These are phyloP conservation scores for Pyronema omphalodes DNA, from an alignment of 495 filamentous ascomycete species.

Conservation along the genomic window DNA sequence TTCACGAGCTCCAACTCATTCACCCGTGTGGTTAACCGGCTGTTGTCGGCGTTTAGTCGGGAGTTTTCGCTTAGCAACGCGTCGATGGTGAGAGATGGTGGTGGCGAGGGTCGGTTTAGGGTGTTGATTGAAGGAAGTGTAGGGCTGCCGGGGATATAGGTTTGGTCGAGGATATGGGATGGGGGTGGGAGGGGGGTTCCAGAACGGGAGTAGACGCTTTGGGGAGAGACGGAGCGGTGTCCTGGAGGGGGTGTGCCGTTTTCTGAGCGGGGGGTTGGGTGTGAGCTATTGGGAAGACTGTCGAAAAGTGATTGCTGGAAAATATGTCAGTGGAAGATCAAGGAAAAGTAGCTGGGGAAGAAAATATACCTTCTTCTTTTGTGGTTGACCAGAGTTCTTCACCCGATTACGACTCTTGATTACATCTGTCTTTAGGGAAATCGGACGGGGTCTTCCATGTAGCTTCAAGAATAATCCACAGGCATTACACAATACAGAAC, in stretches of 20 bases:
- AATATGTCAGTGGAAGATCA: background rate
- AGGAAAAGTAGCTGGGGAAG: background rate
- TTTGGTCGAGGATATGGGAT: slow-evolving; percentile 60
- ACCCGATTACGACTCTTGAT: slow-evolving; percentile 99
- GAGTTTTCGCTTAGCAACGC: slow-evolving; percentile 51
- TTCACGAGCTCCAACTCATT: slow-evolving; percentile 92
- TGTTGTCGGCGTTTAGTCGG: slow-evolving; percentile 39
- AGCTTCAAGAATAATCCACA: slow-evolving; percentile 95
- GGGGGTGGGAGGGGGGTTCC: slow-evolving; percentile 55
- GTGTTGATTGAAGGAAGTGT: slow-evolving; percentile 29
- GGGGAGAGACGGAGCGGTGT: slow-evolving; percentile 63
- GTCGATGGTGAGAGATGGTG: slow-evolving; percentile 55
- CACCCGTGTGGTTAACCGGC: slow-evolving; percentile 71
- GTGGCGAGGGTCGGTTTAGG: slow-evolving; percentile 14
- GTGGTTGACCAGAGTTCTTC: slow-evolving; percentile 68
- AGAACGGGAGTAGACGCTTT: slow-evolving; percentile 46
- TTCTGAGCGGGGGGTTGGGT: slow-evolving; percentile 38
- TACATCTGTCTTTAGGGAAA: slow-evolving; percentile 94
- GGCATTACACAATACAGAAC: slow-evolving; percentile 96
- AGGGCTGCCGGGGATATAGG: slow-evolving; percentile 33
- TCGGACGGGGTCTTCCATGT: slow-evolving; percentile 79
- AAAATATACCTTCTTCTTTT: slow-evolving; percentile 66
- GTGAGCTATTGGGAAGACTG: slow-evolving; percentile 13
- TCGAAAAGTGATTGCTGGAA: slow-evolving; percentile 35
- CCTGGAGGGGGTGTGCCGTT: slow-evolving; percentile 36